Evolutionary conservation across 257 asterid genomes (phyloP).

Genomic region (Coffea eugenioides): DNA sequence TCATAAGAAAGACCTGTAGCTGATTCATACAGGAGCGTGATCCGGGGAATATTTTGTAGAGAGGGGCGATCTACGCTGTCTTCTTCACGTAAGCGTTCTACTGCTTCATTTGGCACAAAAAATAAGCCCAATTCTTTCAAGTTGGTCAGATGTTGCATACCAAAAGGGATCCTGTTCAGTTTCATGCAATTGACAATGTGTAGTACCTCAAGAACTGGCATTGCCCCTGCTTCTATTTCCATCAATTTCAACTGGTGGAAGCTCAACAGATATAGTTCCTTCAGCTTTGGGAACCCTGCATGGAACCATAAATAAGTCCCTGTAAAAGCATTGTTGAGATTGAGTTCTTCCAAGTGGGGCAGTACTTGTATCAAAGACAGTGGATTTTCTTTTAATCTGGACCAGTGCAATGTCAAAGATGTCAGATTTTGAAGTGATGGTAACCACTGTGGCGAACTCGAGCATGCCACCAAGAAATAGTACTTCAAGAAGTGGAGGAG

Average conservation of each 20-base stretch:
- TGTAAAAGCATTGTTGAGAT: slow-evolving; percentile 18
- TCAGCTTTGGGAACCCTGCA: slow-evolving; percentile 25
- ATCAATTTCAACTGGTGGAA: slow-evolving; percentile 17
- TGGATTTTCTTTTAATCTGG: slow-evolving; percentile 21
- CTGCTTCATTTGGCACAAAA: neutral
- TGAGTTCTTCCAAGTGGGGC: slow-evolving; percentile 16
- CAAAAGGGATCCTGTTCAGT: neutral
- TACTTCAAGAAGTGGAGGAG: slow-evolving; percentile 19
- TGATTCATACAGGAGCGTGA: neutral
- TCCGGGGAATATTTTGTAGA: neutral
- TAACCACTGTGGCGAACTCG: slow-evolving; percentile 24
- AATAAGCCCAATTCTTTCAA: neutral
- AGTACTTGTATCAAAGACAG: slow-evolving; percentile 21
- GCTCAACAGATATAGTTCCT: slow-evolving; percentile 8
- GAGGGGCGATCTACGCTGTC: neutral
- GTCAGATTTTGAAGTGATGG: slow-evolving; percentile 14
- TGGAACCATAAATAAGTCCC: slow-evolving; percentile 11
- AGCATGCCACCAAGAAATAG: slow-evolving; percentile 24
- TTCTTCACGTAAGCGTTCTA: neutral
- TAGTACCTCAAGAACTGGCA: neutral
- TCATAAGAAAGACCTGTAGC: neutral
- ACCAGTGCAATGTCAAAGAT: slow-evolving; percentile 28
- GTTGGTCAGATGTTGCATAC: neutral
- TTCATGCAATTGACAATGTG: neutral
- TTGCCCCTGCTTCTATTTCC: neutral